Percentiles rank a stretch among this genome's conserved stretches.
Conservation (phyloP, 116 monocot species). For the Phalaenopsis hybrid region DNA sequence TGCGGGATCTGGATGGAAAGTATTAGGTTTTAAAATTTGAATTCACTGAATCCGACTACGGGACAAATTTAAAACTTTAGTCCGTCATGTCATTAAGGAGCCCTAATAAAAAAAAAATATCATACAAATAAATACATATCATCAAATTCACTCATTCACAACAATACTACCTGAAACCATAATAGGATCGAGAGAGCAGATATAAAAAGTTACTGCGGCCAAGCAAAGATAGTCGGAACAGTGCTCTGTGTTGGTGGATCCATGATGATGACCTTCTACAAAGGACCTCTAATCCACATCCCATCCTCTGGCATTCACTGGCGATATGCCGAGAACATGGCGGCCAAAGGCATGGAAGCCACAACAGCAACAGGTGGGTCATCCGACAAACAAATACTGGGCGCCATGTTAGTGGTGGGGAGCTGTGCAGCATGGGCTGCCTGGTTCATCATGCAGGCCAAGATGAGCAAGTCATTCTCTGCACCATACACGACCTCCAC, state of each 20-base stretch:
- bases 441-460: slow-evolving; percentile 81
- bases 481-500: slow-evolving; percentile 62
- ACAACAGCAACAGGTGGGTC: not conserved
- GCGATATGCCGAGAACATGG: slow-evolving; percentile 43
- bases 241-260: slow-evolving; percentile 69
- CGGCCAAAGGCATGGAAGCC: not conserved
- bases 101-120: too few relatives aligned
- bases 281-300: slow-evolving; percentile 38
- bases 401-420: slow-evolving; percentile 48
- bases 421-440: slow-evolving; percentile 63
- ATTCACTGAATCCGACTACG: too few relatives aligned
- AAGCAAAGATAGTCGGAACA: slow-evolving; percentile 63
- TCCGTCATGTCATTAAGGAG: too few relatives aligned
- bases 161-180: not conserved
- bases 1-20: too few relatives aligned
- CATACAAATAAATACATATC: too few relatives aligned
- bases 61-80: too few relatives aligned
- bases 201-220: slow-evolving; percentile 29
- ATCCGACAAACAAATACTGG: slow-evolving; percentile 21
- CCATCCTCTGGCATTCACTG: slow-evolving; percentile 64
- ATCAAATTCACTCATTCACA: too few relatives aligned
- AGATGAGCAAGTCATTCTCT: slow-evolving; percentile 54
- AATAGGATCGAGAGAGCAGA: slow-evolving; percentile 63
- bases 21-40: too few relatives aligned
- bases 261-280: slow-evolving; percentile 95